Evolutionary conservation across 768 basidiomycete genomes (phyloP).

Genomic region (Rhodotorula toruloides): DNA sequence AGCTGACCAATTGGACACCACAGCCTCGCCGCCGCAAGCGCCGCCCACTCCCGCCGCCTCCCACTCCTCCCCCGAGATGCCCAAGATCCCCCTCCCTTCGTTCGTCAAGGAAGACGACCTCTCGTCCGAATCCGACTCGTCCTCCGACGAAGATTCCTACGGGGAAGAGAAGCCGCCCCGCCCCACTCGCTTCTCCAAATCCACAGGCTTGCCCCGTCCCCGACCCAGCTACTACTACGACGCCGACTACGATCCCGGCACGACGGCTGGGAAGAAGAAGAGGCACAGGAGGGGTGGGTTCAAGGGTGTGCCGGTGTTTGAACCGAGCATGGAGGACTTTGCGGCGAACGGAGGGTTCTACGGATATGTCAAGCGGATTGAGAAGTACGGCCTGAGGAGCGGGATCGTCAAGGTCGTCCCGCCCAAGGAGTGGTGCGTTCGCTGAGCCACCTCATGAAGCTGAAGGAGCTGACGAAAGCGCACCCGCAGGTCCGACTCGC

Average conservation of each 20-base stretch:
- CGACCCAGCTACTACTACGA: constrained; percentile 39
- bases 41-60: constrained; percentile 15
- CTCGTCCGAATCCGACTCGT: constrained; percentile 28
- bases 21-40: constrained; percentile 4
- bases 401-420: constrained; percentile 97
- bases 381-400: constrained; percentile 81
- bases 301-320: constrained; percentile 88
- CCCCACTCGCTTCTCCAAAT: not conserved
- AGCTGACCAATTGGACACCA: not conserved
- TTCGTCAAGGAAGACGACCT: constrained; percentile 30
- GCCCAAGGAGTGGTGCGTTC: constrained; percentile 79
- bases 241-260: constrained; percentile 35
- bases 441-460: not conserved
- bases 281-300: constrained; percentile 38
- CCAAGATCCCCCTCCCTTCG: constrained; percentile 24
- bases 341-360: constrained; percentile 65
- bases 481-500: constrained; percentile 59
- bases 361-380: constrained; percentile 66
- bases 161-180: constrained; percentile 23
- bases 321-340: constrained; percentile 87
- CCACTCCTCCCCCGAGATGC: not conserved
- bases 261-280: constrained; percentile 36
- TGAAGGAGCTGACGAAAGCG: not conserved
- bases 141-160: constrained; percentile 28
- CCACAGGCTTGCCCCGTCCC: constrained; percentile 20